Conservation (phyloP, 768 basidiomycete genomes). For the Mycena indigotica region DNA sequence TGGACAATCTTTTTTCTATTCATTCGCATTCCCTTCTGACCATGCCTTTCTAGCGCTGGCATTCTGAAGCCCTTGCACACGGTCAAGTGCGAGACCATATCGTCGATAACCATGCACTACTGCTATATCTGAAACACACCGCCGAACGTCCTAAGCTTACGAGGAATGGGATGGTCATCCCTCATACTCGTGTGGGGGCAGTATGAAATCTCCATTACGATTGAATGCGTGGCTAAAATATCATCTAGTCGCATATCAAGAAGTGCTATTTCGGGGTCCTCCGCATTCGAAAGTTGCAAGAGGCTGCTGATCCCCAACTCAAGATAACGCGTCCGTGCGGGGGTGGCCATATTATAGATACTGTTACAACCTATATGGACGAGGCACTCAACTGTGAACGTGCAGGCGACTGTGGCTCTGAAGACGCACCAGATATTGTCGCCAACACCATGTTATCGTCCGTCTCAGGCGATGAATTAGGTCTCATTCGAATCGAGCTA, state of each 20-base stretch:
- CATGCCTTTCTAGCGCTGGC: not conserved
- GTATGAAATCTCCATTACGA: slow-evolving; percentile 16
- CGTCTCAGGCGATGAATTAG: slow-evolving; percentile 8
- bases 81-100: slow-evolving; percentile 28
- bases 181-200: slow-evolving; percentile 33
- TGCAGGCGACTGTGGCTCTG: not conserved
- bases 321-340: slow-evolving; percentile 1
- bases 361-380: slow-evolving; percentile 6
- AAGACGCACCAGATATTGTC: slow-evolving; percentile 20
- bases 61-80: slow-evolving; percentile 6
- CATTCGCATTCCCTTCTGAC: not conserved
- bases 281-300: slow-evolving; percentile 3
- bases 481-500: not conserved
- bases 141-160: slow-evolving; percentile 29
- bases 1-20: no score
- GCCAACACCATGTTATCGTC: slow-evolving; percentile 12
- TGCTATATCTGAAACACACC: slow-evolving; percentile 28
- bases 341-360: slow-evolving; percentile 3
- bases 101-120: slow-evolving; percentile 32
- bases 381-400: slow-evolving; percentile 1
- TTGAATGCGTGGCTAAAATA: not conserved
- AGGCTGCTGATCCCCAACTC: not conserved
- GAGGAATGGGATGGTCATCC: slow-evolving; percentile 23
- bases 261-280: slow-evolving; percentile 10
- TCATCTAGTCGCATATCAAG: slow-evolving; percentile 3